phyloP scores from a whole-genome alignment of 768 basidiomycete genomes.

The Boletus speciosus region DNA sequence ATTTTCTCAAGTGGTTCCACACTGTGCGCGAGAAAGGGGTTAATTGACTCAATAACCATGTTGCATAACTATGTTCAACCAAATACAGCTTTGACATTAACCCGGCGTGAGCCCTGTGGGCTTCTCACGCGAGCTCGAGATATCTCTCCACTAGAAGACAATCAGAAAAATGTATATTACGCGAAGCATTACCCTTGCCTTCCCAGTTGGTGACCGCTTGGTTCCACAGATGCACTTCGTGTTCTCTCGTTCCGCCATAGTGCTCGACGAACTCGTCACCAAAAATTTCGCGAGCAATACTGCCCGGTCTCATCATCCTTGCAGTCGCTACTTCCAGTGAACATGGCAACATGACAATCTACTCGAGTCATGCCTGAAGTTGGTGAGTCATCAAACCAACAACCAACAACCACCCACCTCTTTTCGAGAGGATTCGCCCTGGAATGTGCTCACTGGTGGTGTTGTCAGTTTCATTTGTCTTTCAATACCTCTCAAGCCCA shows the following conservation, averaged over 20 bases:
- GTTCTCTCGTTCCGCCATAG: conserved; percentile 90
- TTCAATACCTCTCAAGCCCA: conserved; percentile 86
- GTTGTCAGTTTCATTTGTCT: conserved; percentile 64
- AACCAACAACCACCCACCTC: conserved; percentile 46
- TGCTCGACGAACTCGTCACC: conserved; percentile 93
- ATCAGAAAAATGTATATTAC: conserved; percentile 5
- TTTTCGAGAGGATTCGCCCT: conserved; percentile 44
- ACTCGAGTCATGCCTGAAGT: not conserved
- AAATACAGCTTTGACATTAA: not conserved
- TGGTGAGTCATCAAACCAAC: not conserved
- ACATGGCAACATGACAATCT: conserved; percentile 74
- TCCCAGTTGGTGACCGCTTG: conserved; percentile 94
- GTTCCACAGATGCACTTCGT: conserved; percentile 85
- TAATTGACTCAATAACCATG: not conserved
- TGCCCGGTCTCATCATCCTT: conserved; percentile 72
- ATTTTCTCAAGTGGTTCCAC: conserved; percentile 67
- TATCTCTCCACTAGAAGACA: conserved; percentile 70
- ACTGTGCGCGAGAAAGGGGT: conserved; percentile 23
- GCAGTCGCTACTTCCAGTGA: conserved; percentile 78
- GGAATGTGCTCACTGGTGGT: conserved; percentile 56
- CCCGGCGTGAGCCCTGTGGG: not conserved
- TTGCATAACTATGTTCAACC: not conserved
- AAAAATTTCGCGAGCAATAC: conserved; percentile 83
- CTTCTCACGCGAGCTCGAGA: conserved; percentile 65
- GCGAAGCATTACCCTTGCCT: conserved; percentile 45